Conservation (phyloP, 345 rosid species). For the Bruguiera gymnorhiza region DNA sequence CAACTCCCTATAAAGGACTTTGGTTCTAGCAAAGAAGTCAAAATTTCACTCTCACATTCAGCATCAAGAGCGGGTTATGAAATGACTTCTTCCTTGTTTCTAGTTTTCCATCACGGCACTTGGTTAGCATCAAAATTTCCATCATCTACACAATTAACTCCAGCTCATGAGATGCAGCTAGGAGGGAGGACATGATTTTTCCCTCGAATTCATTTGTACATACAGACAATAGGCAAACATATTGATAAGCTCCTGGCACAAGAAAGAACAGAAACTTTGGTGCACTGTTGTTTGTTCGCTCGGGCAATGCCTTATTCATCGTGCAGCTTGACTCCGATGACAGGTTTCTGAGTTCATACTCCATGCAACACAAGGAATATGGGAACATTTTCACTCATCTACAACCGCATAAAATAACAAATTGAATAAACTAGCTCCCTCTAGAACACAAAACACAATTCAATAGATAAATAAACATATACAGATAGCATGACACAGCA, state of each 20-base stretch:
- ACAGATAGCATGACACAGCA: not conserved
- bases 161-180: no score
- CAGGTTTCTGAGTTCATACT: slow-evolving; percentile 6
- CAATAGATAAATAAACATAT: not conserved
- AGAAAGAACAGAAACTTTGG: no score
- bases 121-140: not conserved
- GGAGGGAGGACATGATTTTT: no score
- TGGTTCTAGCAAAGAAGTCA: not conserved
- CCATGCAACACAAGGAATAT: not conserved
- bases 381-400: not conserved
- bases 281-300: no score
- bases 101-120: not conserved
- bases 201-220: no score
- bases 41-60: not conserved
- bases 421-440: not conserved
- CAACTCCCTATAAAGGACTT: no score
- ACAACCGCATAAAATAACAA: not conserved
- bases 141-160: not conserved
- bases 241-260: no score
- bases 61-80: not conserved
- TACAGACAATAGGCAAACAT: no score
- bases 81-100: not conserved
- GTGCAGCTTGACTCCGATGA: slow-evolving; percentile 1
- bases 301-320: not conserved
- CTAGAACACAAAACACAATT: not conserved